Evolutionary conservation across 495 filamentous ascomycete genomes (phyloP).

Genomic region (Annulohypoxylon bovei): DNA sequence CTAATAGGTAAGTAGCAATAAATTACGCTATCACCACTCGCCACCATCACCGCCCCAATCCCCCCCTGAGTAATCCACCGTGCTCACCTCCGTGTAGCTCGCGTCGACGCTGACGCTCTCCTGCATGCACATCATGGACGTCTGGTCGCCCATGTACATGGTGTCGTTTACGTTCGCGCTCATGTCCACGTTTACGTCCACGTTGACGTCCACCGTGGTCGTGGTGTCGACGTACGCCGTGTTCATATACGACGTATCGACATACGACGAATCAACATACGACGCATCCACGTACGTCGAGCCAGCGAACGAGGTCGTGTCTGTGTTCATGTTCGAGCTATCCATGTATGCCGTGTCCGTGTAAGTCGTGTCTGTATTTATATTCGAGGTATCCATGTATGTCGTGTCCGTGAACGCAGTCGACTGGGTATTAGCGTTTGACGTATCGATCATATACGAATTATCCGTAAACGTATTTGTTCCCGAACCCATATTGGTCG

Average conservation of each 20-base stretch:
- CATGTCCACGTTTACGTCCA: conserved; percentile 19
- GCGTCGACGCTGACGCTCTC: conserved; percentile 32
- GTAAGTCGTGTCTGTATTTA: not conserved
- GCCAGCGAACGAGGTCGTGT: not conserved
- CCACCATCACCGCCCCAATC: conserved; percentile 31
- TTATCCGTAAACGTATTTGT: not conserved
- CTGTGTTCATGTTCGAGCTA: not conserved
- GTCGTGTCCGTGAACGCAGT: not conserved
- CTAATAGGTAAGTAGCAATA: not conserved
- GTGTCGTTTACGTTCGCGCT: conserved; percentile 13
- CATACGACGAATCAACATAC: conserved; percentile 9
- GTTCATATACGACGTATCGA: conserved; percentile 4
- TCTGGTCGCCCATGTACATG: conserved; percentile 26
- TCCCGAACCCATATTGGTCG: not conserved
- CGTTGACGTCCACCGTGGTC: conserved; percentile 12
- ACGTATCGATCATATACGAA: conserved; percentile 3
- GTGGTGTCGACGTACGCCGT: conserved; percentile 8
- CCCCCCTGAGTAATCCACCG: conserved; percentile 41
- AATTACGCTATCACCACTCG: conserved; percentile 18
- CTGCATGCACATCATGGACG: conserved; percentile 25
- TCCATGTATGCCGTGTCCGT: conserved; percentile 1
- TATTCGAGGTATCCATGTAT: conserved; percentile 1
- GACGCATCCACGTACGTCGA: conserved; percentile 3
- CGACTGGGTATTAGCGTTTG: conserved; percentile 12
- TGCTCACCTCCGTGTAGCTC: conserved; percentile 13